A percentile compares a stretch with the other conserved stretches of the same genome.
Conservation (phyloP, 257 asterid genomes). For the Schizonepeta tenuifolia region DNA sequence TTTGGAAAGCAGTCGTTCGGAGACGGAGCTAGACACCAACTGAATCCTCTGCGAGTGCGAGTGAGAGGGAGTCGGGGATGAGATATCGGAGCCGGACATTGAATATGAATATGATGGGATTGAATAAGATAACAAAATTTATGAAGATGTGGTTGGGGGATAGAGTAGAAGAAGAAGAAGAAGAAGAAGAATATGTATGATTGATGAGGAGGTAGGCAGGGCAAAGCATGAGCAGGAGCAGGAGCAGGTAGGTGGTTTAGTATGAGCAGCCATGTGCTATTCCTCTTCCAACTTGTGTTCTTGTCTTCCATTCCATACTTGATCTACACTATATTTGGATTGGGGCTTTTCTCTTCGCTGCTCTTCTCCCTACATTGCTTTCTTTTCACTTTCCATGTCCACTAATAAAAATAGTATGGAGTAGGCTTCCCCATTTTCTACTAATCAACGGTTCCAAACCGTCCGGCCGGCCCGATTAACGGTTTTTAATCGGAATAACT, state of each 20-base stretch:
- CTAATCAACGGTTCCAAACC: no score
- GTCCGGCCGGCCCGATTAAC: no score
- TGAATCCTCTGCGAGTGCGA: slow-evolving; percentile 46
- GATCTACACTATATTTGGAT: neutral
- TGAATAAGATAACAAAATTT: neutral
- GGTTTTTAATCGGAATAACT: no score
- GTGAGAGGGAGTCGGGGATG: slow-evolving; percentile 37
- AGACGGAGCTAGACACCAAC: slow-evolving; percentile 70
- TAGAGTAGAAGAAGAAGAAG: slow-evolving; percentile 25
- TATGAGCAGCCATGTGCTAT: neutral
- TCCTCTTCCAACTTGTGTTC: neutral
- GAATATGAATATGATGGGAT: neutral
- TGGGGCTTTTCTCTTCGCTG: neutral
- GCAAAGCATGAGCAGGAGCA: no score
- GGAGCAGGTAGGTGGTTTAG: no score
- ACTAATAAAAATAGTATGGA: no score
- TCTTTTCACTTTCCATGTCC: no score
- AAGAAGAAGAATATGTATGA: slow-evolving; percentile 10
- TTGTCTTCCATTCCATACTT: neutral
- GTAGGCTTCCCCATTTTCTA: no score
- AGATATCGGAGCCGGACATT: slow-evolving; percentile 48
- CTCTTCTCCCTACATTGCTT: neutral
- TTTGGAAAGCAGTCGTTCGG: slow-evolving; percentile 61
- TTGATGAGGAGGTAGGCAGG: no score
- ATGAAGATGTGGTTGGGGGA: neutral